Evolutionary conservation across 192 early-diverging fungal species (phyloP), one percentile per base, ranked within the genome.

Genomic region (Umbelopsis isabellina): DNA sequence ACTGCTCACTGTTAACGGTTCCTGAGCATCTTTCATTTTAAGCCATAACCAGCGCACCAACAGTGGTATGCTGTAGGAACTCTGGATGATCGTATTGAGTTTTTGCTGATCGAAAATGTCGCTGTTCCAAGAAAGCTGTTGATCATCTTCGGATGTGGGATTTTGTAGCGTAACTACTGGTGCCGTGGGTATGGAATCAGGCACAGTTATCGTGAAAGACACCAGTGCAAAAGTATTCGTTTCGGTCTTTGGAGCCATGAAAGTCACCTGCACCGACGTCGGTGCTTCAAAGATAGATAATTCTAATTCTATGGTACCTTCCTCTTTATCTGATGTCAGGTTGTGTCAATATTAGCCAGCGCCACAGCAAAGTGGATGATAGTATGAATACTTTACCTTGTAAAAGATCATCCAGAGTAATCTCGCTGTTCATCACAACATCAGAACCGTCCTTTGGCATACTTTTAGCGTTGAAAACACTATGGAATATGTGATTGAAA

Each of bases 401-500:
- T 6, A 78, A 22, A 10, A 78, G 69, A 41, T 71, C 67, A 23
- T 68, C 70, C 8, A 78, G 33, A 13, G 76, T 73, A 12, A 73
- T 37, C 33, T 53, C 20, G 13, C 52, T 58, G 6, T 27, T 33
- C 23, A 53, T 10, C 21, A 21, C 22, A 20, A 9, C 1, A 7
- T 44, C 22, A 15, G 13, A 46, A 2, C 18, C 46, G 7, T 51
- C 50, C 20, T 22, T 52, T 37, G 21, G 46, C 47, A 66, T 48
- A 2, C 68, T 70, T 4, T 27, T 20, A 18, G 30, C 8, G 30
- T 78, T 70, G 35, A 78, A 78, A 48, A 78, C 58, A 44, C 71
- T 73, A 55, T 61, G 47, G 41, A 78, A 72, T 11, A 78, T 25
- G 35, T 27, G 50, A 61, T 78, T 78, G 64, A 72, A 78, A 65